Evolutionary conservation across 2,329 filamentous ascomycete species (phyloP), one percentile per base, ranked within the genome.

Genomic region (Sporothrix mexicana): DNA sequence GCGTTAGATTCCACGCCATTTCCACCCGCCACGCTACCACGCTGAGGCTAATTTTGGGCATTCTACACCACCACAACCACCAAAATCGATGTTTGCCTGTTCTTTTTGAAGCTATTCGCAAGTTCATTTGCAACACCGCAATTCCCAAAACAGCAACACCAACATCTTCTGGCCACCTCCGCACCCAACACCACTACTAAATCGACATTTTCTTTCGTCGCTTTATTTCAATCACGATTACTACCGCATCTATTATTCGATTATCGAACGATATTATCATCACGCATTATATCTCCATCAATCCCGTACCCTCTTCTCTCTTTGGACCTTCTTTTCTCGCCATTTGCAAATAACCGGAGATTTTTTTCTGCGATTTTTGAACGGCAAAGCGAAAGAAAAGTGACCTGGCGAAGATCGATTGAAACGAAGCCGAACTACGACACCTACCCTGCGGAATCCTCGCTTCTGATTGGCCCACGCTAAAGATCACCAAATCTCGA

Each of bases 1-100:
- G 79, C 76, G 78, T 79, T 77, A 74, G 76, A 76, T 79, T 75
- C 76, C 70, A 72, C 73, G 66, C 59, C 66, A 76, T 71, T 73
- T 74, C 78, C 79, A 70, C 77, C 61, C 72, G 72, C 59, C 51
- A 51, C 45, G 68, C 66, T 13, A 17, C 67, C 66, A 69, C 73
- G 49, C 6, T 62, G 53, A 47, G 8, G 17, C n/a, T 41, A 15
- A 36, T 47, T 51, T 51, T 4, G 36, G 23, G 2, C 66, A 4
- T 25, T 17, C 41, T 9, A 47, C 55, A 23, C 43, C 25, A 9
- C 17, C 17, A 66, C 61, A 3, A 4, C 55, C 66, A 49, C 10
- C 43, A 30, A 64, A 20, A 41, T 9, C 55, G 36, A 51, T 8
- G 25, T 49, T 61, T 71, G 51, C 55, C 23, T 12, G 3, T 49